Conservation (phyloP, 1,139 yeast genomes). For the Meyerozyma sp. region DNA sequence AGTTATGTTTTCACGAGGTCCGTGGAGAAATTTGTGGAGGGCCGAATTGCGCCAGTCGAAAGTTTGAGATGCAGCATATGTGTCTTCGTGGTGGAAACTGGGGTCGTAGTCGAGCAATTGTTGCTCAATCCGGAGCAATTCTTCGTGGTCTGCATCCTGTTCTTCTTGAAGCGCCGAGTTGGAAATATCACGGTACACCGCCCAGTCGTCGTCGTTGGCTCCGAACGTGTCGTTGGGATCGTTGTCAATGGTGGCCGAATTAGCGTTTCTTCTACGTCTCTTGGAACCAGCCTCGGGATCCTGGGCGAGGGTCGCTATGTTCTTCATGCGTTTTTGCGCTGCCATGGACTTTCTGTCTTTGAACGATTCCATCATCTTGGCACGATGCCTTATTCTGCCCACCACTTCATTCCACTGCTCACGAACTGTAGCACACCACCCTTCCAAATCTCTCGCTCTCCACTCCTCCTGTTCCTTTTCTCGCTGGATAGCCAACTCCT, state of each 20-base stretch:
- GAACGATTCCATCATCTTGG: conserved; percentile 69
- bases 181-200: conserved; percentile 79
- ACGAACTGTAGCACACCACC: conserved; percentile 76
- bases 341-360: conserved; percentile 88
- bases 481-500: conserved; percentile 44
- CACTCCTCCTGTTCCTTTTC: conserved; percentile 66
- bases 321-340: conserved; percentile 90
- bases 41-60: conserved; percentile 82
- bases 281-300: conserved; percentile 47
- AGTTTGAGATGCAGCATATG: conserved; percentile 63
- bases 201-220: conserved; percentile 95
- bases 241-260: conserved; percentile 65
- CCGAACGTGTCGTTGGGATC: conserved; percentile 95
- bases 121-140: conserved; percentile 61
- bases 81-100: conserved; percentile 77
- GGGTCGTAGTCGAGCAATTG: conserved; percentile 79
- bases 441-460: conserved; percentile 68
- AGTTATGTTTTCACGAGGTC: conserved; percentile 64
- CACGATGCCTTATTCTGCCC: conserved; percentile 58
- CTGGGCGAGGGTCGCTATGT: conserved; percentile 81
- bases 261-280: conserved; percentile 44
- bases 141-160: conserved; percentile 63
- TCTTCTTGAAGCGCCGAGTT: conserved; percentile 68
- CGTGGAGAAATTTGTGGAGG: conserved; percentile 80
- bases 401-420: conserved; percentile 53